Evolutionary conservation across 75 land plant genomes (phyloP), one percentile per base, ranked within the genome.

Genomic region (Ceratopteris richardii): DNA sequence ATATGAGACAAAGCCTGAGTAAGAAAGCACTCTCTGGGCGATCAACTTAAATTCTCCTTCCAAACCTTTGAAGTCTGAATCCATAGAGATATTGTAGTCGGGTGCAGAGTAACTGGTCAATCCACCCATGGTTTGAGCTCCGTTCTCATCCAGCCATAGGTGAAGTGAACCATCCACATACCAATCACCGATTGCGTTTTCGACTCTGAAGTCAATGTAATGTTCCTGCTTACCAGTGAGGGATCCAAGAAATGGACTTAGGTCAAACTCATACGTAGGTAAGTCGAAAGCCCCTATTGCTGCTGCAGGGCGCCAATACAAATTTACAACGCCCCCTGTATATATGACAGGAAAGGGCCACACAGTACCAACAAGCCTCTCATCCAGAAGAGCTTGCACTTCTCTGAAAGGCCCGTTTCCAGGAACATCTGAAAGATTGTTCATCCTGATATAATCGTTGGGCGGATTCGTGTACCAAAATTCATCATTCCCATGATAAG

Each of bases 381-480:
- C 83, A 54, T 80, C 83, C 11, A 80, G 20, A 7, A 18, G 40
- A 2, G 52, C 77, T 21, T 79, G 36, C 0, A 80, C 83, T 57
- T 77, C 77, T 14, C 83, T 57, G 44, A 77, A 80, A 14, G 77
- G 39, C 27, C 83, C 83, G 36, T 80, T 80, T 10, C 81, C 79
- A 5, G 81, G 54, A 7, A 29, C 24, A 2, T 12, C 63, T 2
- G 79, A 64, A 39, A 76, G 36, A 39, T 75, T 78, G 65, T 78
- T 78, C 5, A 68, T 61, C 21, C 30, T 31, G 14, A 78, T 30
- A 52, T 64, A 78, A 16, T 50, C 81, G 30, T 78, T 68, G 0
- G 79, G 67, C 14, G 84, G 81, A 42, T 81, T 81, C 17, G 70
- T 31, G 60, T 77, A 78, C 84, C 84, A 81, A 56, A 65, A 78